Conservation (phyloP, 2,329 filamentous ascomycete species). For the Pyrenophora tritici-repentis region DNA sequence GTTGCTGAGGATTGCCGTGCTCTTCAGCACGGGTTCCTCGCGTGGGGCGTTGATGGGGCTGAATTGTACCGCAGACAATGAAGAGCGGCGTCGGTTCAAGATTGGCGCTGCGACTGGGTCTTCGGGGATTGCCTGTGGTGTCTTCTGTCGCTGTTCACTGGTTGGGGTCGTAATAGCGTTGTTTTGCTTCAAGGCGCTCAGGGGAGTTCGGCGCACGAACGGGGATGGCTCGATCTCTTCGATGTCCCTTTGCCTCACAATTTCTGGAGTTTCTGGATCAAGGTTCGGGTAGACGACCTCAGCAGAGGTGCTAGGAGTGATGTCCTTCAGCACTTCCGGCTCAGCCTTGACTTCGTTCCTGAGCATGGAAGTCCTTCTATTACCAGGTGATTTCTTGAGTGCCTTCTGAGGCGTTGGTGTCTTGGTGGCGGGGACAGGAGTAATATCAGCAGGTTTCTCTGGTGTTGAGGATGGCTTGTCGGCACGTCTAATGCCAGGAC, state of each 20-base stretch:
- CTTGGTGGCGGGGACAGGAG: conserved; percentile 16
- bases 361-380: conserved; percentile 13
- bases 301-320: conserved; percentile 34
- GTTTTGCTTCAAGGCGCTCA: conserved; percentile 25
- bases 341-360: conserved; percentile 9
- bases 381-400: conserved; percentile 30
- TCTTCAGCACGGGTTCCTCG: conserved; percentile 40
- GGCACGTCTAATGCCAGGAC: conserved; percentile 47
- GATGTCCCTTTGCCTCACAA: conserved; percentile 31
- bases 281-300: conserved; percentile 31
- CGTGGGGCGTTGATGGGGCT: conserved; percentile 38
- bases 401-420: conserved; percentile 32
- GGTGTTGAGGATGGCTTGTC: conserved; percentile 22
- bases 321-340: conserved; percentile 14
- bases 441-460: conserved; percentile 21
- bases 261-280: conserved; percentile 37
- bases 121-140: conserved; percentile 30
- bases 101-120: conserved; percentile 44
- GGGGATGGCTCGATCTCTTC: conserved; percentile 44
- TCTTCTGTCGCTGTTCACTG: conserved; percentile 17
- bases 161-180: conserved; percentile 29
- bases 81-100: conserved; percentile 42
- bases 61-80: conserved; percentile 42
- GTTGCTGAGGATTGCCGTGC: conserved; percentile 45
- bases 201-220: conserved; percentile 35